A percentile compares a stretch with the other conserved stretches of the same genome.
Evolutionary conservation across 2,329 filamentous ascomycete genomes (phyloP).

Genomic region (Calonectria leucothoes): DNA sequence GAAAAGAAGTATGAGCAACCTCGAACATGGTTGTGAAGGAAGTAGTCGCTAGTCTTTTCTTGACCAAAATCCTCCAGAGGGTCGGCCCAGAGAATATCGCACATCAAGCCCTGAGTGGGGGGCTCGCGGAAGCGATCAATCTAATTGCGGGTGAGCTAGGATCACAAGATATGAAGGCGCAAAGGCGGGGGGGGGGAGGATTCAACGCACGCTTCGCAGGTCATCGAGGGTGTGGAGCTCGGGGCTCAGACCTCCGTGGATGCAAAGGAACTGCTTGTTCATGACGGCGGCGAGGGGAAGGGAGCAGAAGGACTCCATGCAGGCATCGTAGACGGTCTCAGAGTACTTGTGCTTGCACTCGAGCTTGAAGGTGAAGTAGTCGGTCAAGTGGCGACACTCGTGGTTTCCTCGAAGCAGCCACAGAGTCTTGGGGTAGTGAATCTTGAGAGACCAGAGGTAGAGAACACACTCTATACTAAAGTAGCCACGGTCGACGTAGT

Average conservation of each 20-base stretch:
- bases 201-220: constrained; percentile 78
- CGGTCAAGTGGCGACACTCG: constrained; percentile 97
- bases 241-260: constrained; percentile 95
- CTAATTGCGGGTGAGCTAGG: constrained; percentile 55
- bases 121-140: constrained; percentile 98
- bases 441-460: constrained; percentile 98
- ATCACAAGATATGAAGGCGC: not conserved
- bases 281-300: constrained; percentile 95
- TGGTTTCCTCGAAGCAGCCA: constrained; percentile 98
- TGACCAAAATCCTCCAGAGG: constrained; percentile 98
- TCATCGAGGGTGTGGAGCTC: constrained; percentile 97
- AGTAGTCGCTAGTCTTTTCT: constrained; percentile 98
- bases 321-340: constrained; percentile 94
- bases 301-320: constrained; percentile 97
- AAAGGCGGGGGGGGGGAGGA: not conserved
- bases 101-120: constrained; percentile 98
- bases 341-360: constrained; percentile 99
- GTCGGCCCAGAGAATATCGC: constrained; percentile 98
- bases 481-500: constrained; percentile 98
- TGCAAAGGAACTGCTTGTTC: constrained; percentile 99
- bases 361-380: constrained; percentile 99
- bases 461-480: constrained; percentile 99
- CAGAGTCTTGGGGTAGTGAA: constrained; percentile 97
- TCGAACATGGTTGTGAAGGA: constrained; percentile 97
- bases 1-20: constrained; percentile 99